phyloP scores from a whole-genome alignment of 192 early-diverging fungal species.

The Coemansia sp. region DNA sequence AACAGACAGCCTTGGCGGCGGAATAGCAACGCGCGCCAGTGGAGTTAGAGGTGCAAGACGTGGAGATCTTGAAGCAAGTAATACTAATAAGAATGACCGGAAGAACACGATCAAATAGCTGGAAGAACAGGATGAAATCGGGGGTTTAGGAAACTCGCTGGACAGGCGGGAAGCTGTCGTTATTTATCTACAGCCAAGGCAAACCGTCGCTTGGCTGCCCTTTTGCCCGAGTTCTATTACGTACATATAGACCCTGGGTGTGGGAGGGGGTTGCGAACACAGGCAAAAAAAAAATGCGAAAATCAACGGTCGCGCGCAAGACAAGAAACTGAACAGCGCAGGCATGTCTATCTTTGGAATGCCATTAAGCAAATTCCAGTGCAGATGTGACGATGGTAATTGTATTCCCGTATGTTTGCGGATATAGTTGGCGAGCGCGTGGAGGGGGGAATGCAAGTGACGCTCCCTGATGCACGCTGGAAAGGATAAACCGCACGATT shows the following conservation, averaged over 20 bases:
- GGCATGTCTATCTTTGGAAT: conserved; percentile 10
- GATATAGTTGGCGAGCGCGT: conserved; percentile 7
- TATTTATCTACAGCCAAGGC: conserved; percentile 6
- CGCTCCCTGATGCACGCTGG: background rate
- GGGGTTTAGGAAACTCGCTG: background rate
- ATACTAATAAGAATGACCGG: background rate
- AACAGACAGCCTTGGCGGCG: background rate
- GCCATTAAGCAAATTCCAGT: background rate
- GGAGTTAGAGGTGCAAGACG: background rate
- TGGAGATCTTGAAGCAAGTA: background rate
- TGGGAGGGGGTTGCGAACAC: background rate
- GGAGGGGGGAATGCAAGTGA: background rate
- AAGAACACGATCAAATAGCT: background rate
- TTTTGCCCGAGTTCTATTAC: conserved; percentile 7
- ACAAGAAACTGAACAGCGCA: background rate
- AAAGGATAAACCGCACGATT: background rate
- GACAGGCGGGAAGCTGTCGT: background rate
- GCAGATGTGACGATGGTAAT: background rate
- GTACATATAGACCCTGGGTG: background rate
- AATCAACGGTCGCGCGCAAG: conserved; percentile 5
- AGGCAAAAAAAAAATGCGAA: background rate
- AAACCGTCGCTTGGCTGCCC: background rate
- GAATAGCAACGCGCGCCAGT: background rate
- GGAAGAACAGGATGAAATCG: background rate
- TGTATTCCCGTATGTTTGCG: conserved; percentile 1